Evolutionary conservation across 345 rosid genomes (phyloP).

Genomic region (Stellera chamaejasme): DNA sequence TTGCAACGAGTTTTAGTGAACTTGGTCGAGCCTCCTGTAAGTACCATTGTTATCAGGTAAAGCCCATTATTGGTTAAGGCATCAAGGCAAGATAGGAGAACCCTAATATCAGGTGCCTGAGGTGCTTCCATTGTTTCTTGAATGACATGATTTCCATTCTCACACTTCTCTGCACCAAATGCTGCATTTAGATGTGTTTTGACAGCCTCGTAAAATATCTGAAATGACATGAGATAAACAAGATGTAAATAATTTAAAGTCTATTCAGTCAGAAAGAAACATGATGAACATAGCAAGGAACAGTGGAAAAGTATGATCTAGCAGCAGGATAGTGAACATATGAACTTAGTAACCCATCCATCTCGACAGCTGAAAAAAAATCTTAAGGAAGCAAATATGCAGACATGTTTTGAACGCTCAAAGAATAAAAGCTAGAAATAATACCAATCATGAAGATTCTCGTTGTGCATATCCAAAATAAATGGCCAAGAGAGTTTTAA

Average conservation of each 20-base stretch:
- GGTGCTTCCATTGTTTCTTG: slow-evolving; percentile 16
- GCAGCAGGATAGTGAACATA: no score
- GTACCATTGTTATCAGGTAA: slow-evolving; percentile 38
- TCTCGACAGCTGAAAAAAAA: no score
- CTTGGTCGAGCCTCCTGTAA: slow-evolving; percentile 34
- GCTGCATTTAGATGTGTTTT: slow-evolving; percentile 53
- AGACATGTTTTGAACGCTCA: no score
- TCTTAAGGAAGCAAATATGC: no score
- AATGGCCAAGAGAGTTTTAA: no score
- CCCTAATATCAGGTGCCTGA: slow-evolving; percentile 19
- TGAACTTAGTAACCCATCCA: no score
- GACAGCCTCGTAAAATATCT: slow-evolving; percentile 59
- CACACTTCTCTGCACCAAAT: slow-evolving; percentile 32
- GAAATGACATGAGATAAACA: slow-evolving; percentile 9
- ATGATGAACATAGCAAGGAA: neutral
- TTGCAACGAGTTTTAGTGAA: slow-evolving; percentile 46
- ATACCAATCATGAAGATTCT: no score
- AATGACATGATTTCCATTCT: slow-evolving; percentile 14
- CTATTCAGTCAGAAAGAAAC: neutral
- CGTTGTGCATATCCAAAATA: no score
- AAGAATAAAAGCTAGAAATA: no score
- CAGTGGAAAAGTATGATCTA: no score
- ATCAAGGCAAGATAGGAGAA: slow-evolving; percentile 34
- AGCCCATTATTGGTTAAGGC: slow-evolving; percentile 60
- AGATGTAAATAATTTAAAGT: neutral